These are phyloP conservation scores for Scheffersomyces segobiensis DNA, from an alignment of 1,139 yeast species.

Conservation along the genomic window DNA sequence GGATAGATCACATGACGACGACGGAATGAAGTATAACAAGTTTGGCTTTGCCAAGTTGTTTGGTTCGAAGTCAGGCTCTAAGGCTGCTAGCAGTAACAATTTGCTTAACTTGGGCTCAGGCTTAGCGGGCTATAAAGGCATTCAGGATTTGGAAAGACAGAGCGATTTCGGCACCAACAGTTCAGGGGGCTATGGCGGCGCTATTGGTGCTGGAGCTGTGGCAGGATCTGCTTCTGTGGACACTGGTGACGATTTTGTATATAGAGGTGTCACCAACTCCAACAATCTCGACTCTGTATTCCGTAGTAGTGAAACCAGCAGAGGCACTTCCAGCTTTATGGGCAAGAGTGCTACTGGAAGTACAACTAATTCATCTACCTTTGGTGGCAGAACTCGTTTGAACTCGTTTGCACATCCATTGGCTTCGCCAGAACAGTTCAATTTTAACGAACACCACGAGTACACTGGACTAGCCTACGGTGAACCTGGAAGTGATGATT, in stretches of 20 bases:
- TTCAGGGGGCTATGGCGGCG: constrained; percentile 8
- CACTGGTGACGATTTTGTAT: constrained; percentile 35
- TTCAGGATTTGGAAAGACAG: constrained; percentile 25
- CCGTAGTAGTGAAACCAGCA: constrained; percentile 26
- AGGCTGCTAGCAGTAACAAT: constrained; percentile 2
- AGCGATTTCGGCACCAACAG: constrained; percentile 17
- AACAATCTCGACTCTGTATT: constrained; percentile 47
- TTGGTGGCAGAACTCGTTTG: constrained; percentile 6
- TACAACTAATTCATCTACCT: constrained; percentile 3
- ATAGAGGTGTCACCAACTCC: constrained; percentile 48
- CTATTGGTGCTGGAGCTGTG: constrained; percentile 12
- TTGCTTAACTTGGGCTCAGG: constrained; percentile 7
- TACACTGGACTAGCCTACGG: not conserved
- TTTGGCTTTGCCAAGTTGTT: constrained; percentile 33
- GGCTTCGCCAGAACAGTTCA: constrained; percentile 15
- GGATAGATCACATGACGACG: not conserved
- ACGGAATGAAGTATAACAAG: constrained; percentile 4
- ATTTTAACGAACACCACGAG: constrained; percentile 16
- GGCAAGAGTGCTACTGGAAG: constrained; percentile 13
- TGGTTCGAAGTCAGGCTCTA: constrained; percentile 23
- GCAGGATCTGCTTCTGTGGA: constrained; percentile 11
- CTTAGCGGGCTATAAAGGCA: constrained; percentile 13
- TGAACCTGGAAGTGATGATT: constrained; percentile 6
- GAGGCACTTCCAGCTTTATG: constrained; percentile 13
- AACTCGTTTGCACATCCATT: constrained; percentile 8